Evolutionary conservation across 495 filamentous ascomycete genomes (phyloP), one percentile per base, ranked within the genome.

Genomic region (Echria macrotheca): DNA sequence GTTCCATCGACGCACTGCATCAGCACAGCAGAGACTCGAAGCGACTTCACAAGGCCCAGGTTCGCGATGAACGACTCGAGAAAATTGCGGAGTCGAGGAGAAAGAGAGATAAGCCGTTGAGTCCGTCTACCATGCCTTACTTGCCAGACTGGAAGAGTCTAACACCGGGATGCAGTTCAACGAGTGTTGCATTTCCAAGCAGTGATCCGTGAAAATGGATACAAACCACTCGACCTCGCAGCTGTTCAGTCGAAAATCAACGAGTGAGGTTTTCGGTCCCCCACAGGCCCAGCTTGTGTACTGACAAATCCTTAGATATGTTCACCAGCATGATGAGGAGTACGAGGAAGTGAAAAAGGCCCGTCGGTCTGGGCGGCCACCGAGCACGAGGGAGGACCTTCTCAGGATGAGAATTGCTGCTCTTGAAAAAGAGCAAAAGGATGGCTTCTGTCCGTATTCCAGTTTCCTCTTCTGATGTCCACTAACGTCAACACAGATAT

Each of bases 11-110:
- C 18, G 74, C 82, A 11, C 73, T 96, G 11, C 89, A 96, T 61
- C 83, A 88, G 59, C 86, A 87, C 64, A 93, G 87, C 59, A 76
- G 89, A 50, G 86, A 94, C 67, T 81, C 75, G 7, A 81, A 82
- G 55, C 78, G 83, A 36, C 67, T 96, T 47, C 85, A 87, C 58
- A 74, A 80, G 25, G 90, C 89, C 12, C 75, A 76, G 48, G 74
- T 79, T 33, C 75, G 90, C 60, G 85, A 90, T 54, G 86, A 91
- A 53, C 87, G 84, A 61, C 68, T 95, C 12, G 78, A 78, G 54
- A 81, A 79, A 64, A 67, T 89, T 45, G 74, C 77, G 22, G 63
- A 76, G 4, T 72, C 79, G 23, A 72, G 82, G 54, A 71, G 74
- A 53, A 89, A 83, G 61, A 77, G 71, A 39, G 82, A 89, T 63